These are phyloP conservation scores for Pelargonium australe DNA, from an alignment of 441 rosid genomes.

Conservation along the genomic window DNA sequence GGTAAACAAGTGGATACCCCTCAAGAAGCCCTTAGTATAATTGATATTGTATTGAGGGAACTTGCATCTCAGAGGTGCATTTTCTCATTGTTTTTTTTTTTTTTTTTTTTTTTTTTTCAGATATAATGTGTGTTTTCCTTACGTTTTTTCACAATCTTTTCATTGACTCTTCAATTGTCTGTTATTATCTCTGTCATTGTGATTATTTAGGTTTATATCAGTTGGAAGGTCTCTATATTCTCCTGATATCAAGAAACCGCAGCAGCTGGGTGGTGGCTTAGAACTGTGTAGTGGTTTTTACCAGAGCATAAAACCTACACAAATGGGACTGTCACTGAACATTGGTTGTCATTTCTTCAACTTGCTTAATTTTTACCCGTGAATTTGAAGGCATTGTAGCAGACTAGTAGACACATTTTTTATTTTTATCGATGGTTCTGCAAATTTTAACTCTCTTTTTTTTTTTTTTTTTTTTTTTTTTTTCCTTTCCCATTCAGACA, in stretches of 20 bases:
- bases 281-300: conserved; percentile 51
- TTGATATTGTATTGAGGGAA: conserved; percentile 41
- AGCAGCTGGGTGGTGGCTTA: conserved; percentile 36
- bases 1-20: conserved; percentile 43
- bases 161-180: neutral
- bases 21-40: conserved; percentile 35
- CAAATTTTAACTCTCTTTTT: neutral
- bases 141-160: neutral
- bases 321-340: conserved; percentile 48
- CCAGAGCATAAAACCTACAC: conserved; percentile 51
- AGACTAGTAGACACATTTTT: neutral
- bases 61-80: conserved; percentile 32
- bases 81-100: neutral
- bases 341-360: conserved; percentile 29
- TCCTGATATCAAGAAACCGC: conserved; percentile 31
- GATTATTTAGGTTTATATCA: conserved; percentile 27
- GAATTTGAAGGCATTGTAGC: neutral
- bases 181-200: neutral
- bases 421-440: neutral
- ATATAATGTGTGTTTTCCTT: neutral
- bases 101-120: neutral
- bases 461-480: neutral
- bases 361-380: neutral
- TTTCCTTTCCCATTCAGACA: conserved; percentile 17
- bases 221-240: conserved; percentile 40